A percentile compares a stretch with the other conserved stretches of the same genome.
These are phyloP conservation scores for Petunia hybrid DNA, from an alignment of 305 asterid genomes.

Conservation along the genomic window DNA sequence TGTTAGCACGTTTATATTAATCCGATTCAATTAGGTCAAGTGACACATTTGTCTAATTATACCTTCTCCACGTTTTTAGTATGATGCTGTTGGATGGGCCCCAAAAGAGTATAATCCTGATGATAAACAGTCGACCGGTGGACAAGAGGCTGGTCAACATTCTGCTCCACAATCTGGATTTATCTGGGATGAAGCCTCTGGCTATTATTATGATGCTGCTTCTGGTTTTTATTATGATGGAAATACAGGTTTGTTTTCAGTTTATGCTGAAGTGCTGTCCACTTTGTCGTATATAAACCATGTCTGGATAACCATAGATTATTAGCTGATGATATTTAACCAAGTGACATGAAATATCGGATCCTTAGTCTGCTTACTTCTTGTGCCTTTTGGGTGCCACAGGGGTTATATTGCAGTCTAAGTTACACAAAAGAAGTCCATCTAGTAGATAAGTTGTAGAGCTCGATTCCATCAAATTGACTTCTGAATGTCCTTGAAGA, in stretches of 20 bases:
- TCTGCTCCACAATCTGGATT: slow-evolving; percentile 91
- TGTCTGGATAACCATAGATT: neutral
- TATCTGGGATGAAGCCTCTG: slow-evolving; percentile 99
- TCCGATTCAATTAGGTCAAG: neutral
- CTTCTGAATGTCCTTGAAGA: neutral
- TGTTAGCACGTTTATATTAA: neutral
- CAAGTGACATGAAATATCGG: neutral
- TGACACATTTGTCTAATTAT: slow-evolving; percentile 10
- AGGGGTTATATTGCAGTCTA: neutral
- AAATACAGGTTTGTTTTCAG: slow-evolving; percentile 70
- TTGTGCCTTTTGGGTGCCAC: slow-evolving; percentile 25
- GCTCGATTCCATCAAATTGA: neutral
- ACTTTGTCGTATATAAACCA: neutral
- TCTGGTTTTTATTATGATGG: slow-evolving; percentile 99
- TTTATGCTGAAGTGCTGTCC: neutral
- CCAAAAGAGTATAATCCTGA: slow-evolving; percentile 97
- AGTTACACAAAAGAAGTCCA: neutral
- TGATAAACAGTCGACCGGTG: slow-evolving; percentile 66
- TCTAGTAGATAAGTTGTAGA: slow-evolving; percentile 16
- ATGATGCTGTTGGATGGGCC: slow-evolving; percentile 99
- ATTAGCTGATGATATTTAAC: slow-evolving; percentile 9
- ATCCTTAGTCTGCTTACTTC: neutral
- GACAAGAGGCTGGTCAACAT: slow-evolving; percentile 61
- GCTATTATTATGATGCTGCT: slow-evolving; percentile 95
- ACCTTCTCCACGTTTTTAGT: slow-evolving; percentile 54